Evolutionary conservation across 495 filamentous ascomycete genomes (phyloP), one percentile per base, ranked within the genome.

Genomic region (Aspergillus ostianus): DNA sequence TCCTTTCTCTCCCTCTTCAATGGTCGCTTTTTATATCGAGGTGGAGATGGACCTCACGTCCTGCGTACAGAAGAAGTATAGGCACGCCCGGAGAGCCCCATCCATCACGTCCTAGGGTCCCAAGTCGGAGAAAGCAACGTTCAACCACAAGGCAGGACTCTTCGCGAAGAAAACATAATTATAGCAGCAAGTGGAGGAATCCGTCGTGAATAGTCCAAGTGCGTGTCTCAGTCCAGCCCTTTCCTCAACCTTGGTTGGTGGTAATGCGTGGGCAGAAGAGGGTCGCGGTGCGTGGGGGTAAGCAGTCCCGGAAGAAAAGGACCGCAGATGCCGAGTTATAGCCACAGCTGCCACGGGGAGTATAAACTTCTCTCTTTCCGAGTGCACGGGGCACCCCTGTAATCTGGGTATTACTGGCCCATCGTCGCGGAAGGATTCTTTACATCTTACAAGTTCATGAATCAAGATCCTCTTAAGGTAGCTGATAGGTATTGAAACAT

Each of bases 161-260:
- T 10, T 6, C 29, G 29, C 10, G 7, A 32, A 2, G 29, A 10
- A 10, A 10, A 32, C n/a, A 32, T 55, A 55, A 55, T 55, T 21
- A 56, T 56, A 47, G 44, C 44, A 55, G 29, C 36, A 56, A 49
- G 41, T 47, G 36, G 54, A 23, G 12, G 23, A 30, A 29, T 52
- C 50, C 30, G 26, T 30, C 23, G 15, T 15, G 26, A 9, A 26
- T 52, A 29, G 17, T 50, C 26, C 19, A 18, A 18, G 48, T 51
- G 21, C 29, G 44, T 56, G 54, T 56, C 54, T 56, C 54, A 56
- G 44, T 30, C 46, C 45, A 56, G 30, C 23, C 23, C 50, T 52
- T 52, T 23, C 8, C 4, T 41, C 36, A 41, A 23, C 23, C 50
- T 30, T 52, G 50, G 26, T 52, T 17, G 23, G 23, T 32, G 50